Conservation (phyloP, 2,329 filamentous ascomycete species). For the Fusarium sp. region DNA sequence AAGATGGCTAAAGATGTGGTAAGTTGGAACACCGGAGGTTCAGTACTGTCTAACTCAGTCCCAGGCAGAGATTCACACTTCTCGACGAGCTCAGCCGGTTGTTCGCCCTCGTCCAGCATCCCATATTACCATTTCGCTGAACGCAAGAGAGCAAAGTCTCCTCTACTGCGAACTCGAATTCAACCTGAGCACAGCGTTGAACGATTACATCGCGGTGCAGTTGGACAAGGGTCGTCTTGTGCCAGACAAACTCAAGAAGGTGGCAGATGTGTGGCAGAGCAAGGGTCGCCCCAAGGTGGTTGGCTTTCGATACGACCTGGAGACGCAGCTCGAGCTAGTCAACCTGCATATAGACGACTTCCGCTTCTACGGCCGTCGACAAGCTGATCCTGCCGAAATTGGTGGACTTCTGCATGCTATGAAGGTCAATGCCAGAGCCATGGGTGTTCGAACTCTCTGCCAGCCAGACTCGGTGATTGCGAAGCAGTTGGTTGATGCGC, state of each 20-base stretch:
- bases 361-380: constrained; percentile 63
- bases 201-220: constrained; percentile 64
- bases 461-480: constrained; percentile 68
- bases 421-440: constrained; percentile 62
- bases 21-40: constrained; percentile 34
- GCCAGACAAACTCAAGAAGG: constrained; percentile 61
- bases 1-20: constrained; percentile 67
- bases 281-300: constrained; percentile 66
- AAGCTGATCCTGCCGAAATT: constrained; percentile 57
- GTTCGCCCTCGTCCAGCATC: constrained; percentile 46
- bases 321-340: constrained; percentile 69
- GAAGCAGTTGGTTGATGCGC: constrained; percentile 66
- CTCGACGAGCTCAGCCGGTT: constrained; percentile 48
- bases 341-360: constrained; percentile 62
- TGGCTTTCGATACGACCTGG: constrained; percentile 68
- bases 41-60: constrained; percentile 11
- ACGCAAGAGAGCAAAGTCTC: constrained; percentile 67
- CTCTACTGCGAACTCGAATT: constrained; percentile 70
- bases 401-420: constrained; percentile 62
- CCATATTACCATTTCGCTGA: constrained; percentile 61
- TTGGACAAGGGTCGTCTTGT: constrained; percentile 66
- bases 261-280: constrained; percentile 63
- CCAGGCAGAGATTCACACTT: constrained; percentile 53
- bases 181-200: constrained; percentile 61
- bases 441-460: constrained; percentile 67